Base-by-base conservation (phyloP, 225 moss, liverwort and hornwort genomes). In the Bryum argenteum region DNA sequence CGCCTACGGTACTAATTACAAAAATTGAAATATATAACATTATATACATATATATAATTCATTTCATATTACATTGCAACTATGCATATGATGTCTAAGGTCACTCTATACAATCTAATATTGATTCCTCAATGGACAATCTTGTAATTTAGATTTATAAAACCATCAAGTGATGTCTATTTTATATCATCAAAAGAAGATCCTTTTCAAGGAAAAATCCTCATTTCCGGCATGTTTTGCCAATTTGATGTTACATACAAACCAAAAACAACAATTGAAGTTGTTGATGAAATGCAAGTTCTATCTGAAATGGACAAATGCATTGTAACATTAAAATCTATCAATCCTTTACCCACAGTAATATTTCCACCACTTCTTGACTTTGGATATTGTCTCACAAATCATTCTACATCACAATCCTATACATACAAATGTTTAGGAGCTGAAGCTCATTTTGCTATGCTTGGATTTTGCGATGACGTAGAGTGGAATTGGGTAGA, bases 201-300 rank as follows among this genome's bases (percentile, higher is more conserved):
- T n/a, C 74, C 70, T 6, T 94, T 97, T 9, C 97, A 97, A 75
- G 97, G 97, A 0, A 89, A 88, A 67, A 77, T 78, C 56, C 67
- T 97, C 13, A 87, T 89, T 54, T 66, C 94, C 3, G 92, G 97
- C 18, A 80, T 90, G 82, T 77, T 81, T 75, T 92, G 90, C 55
- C 77, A 78, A 62, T 94, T 97, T 53, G 81, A 90, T 58, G 78
- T 94, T 8, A 71, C 28, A 26, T 97, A 73, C 38, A 79, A 81
- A 54, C 94, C 97, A 15, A 80, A 81, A 60, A 81, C 75, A 19
- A 59, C 79, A 13, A 63, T 63, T 17, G 79, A 83, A 21, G 79
- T 71, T 13, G 9, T 72, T 15, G 92, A 94, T 65, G 43, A 73
- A 11, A 70, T 94, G 23, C 74, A 69, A 41, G 71, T 97, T 53